phyloP scores from a whole-genome alignment of 768 basidiomycete genomes.

The Cystobasidiopsis lactophilus region DNA sequence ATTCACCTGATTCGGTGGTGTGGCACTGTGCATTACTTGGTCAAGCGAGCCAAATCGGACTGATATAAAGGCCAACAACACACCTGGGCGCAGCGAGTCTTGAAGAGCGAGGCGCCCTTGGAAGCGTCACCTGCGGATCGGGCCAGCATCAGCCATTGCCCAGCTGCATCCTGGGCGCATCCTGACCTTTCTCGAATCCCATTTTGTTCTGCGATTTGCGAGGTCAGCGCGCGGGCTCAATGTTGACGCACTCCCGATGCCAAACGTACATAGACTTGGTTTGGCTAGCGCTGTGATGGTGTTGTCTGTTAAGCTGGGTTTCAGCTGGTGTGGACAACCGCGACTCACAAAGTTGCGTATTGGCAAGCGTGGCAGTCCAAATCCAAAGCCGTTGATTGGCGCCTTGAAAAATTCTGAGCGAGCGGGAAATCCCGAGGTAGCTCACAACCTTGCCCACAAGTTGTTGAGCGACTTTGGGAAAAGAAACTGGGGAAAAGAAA shows the following conservation, averaged over 20 bases:
- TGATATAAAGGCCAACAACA: no score
- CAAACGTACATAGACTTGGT: no score
- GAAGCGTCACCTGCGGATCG: conserved; percentile 5
- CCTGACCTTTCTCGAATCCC: conserved; percentile 3
- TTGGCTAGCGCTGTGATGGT: no score
- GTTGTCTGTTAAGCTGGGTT: background rate
- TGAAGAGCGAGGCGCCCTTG: conserved; percentile 42
- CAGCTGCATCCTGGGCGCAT: no score
- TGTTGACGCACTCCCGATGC: no score
- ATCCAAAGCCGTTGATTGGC: background rate
- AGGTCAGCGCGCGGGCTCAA: no score
- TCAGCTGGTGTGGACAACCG: background rate
- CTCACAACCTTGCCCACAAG: no score
- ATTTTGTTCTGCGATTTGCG: conserved; percentile 4
- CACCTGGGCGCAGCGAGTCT: conserved; percentile 58
- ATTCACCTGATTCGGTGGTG: conserved; percentile 35
- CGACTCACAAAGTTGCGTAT: background rate
- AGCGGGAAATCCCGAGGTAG: no score
- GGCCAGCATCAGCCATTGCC: background rate
- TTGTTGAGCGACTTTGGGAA: no score
- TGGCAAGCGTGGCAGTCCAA: background rate
- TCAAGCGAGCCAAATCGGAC: conserved; percentile 23
- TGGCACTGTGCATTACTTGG: conserved; percentile 41
- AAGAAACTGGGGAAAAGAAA: no score
- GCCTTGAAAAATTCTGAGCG: background rate